Conservation (phyloP, 805 yeast species). For the Ogataea paradorogensis region DNA sequence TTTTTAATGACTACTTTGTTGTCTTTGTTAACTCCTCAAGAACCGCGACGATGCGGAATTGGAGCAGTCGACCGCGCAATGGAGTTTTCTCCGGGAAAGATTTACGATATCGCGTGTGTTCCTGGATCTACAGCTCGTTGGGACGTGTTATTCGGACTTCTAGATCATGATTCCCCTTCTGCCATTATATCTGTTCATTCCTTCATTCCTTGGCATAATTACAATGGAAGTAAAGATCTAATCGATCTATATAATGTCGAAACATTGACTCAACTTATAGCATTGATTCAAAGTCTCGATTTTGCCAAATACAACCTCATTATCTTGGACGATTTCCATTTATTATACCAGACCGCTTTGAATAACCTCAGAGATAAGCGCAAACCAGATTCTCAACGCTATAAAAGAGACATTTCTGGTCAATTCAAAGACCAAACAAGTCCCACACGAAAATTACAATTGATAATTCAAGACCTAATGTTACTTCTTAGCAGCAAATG, state of each 20-base stretch:
- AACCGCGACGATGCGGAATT: neutral
- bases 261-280: conserved; percentile 23
- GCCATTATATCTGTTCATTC: conserved; percentile 1
- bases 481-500: conserved; percentile 16
- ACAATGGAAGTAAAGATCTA: conserved; percentile 5
- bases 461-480: conserved; percentile 23
- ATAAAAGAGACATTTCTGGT: conserved; percentile 23
- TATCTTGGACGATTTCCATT: conserved; percentile 30
- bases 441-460: conserved; percentile 22
- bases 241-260: conserved; percentile 19
- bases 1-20: conserved; percentile 6
- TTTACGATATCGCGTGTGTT: conserved; percentile 29
- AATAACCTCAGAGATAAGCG: conserved; percentile 9
- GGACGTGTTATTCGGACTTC: conserved; percentile 25
- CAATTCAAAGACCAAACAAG: conserved; percentile 14
- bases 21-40: conserved; percentile 1
- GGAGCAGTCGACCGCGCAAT: conserved; percentile 2
- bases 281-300: conserved; percentile 19
- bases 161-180: conserved; percentile 10
- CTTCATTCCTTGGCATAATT: conserved; percentile 29
- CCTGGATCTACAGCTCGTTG: conserved; percentile 30
- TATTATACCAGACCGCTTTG: conserved; percentile 20
- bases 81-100: conserved; percentile 11
- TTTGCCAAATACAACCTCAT: conserved; percentile 22
- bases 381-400: neutral